Conservation (phyloP, 106 monocot genomes). For the Allium cepa region DNA sequence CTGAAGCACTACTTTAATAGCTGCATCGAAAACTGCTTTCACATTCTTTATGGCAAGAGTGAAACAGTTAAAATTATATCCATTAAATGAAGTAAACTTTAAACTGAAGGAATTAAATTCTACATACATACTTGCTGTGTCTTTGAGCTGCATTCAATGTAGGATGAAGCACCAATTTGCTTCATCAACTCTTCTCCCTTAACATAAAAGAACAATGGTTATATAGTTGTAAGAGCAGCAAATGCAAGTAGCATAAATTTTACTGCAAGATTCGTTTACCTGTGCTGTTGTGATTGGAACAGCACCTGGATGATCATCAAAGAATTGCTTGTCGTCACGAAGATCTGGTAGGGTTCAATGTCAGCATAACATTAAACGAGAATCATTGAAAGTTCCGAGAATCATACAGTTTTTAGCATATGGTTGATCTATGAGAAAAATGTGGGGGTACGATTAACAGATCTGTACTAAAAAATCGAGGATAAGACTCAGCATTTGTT, state of each 20-base stretch:
- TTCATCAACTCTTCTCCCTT: slow-evolving; percentile 43
- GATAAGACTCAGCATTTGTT: background rate
- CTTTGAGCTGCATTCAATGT: slow-evolving; percentile 49
- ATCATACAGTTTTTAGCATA: background rate
- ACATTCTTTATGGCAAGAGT: slow-evolving; percentile 23
- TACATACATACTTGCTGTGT: slow-evolving; percentile 30
- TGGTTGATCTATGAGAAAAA: background rate
- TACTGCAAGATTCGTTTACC: background rate
- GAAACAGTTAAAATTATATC: background rate
- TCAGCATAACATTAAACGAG: background rate
- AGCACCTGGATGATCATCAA: slow-evolving; percentile 14
- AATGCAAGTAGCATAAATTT: no score
- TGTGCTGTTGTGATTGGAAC: slow-evolving; percentile 12
- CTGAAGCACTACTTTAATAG: slow-evolving; percentile 65
- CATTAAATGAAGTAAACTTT: background rate
- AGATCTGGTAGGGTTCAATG: slow-evolving; percentile 9
- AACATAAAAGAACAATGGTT: no score
- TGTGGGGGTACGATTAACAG: background rate
- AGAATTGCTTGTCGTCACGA: slow-evolving; percentile 14
- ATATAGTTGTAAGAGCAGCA: no score
- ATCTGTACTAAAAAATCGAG: no score
- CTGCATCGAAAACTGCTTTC: slow-evolving; percentile 60
- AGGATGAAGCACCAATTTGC: slow-evolving; percentile 33
- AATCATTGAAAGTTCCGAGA: background rate
- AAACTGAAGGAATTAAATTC: background rate